phyloP scores from a whole-genome alignment of 2,329 filamentous ascomycete genomes.

The Clarireedia hainanense region DNA sequence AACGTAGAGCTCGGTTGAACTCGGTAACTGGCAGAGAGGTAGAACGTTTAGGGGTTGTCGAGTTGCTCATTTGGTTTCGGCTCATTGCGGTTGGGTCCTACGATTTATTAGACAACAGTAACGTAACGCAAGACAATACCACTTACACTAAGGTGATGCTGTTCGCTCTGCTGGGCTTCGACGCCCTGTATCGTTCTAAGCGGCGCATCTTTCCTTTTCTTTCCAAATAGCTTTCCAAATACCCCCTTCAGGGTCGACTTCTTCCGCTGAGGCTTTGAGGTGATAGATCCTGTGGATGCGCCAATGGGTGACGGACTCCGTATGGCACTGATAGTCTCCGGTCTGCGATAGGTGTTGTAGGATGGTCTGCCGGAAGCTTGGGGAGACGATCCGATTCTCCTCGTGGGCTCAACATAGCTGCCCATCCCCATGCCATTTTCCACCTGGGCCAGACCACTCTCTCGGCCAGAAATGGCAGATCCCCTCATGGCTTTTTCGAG shows the following conservation, averaged over 20 bases:
- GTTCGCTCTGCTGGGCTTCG: constrained; percentile 18
- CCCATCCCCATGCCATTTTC: constrained; percentile 7
- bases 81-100: constrained; percentile 35
- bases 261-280: constrained; percentile 41
- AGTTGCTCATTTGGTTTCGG: constrained; percentile 27
- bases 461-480: constrained; percentile 5
- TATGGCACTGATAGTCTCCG: background rate
- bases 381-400: background rate
- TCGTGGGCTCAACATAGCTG: constrained; percentile 1
- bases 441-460: constrained; percentile 13
- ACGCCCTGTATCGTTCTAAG: constrained; percentile 2
- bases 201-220: constrained; percentile 30
- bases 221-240: constrained; percentile 50
- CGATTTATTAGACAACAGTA: constrained; percentile 10
- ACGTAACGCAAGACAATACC: constrained; percentile 22
- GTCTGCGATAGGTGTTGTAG: constrained; percentile 11
- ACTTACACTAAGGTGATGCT: constrained; percentile 42
- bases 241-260: constrained; percentile 50
- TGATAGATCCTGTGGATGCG: constrained; percentile 32
- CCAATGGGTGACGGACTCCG: constrained; percentile 2
- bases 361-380: constrained; percentile 12
- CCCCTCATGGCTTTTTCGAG: constrained; percentile 6
- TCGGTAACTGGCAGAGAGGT: constrained; percentile 53
- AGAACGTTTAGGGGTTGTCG: constrained; percentile 43
- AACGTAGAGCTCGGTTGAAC: constrained; percentile 51